phyloP scores from a whole-genome alignment of 371 early-diverging fungal species.

The Nematocida sp. region DNA sequence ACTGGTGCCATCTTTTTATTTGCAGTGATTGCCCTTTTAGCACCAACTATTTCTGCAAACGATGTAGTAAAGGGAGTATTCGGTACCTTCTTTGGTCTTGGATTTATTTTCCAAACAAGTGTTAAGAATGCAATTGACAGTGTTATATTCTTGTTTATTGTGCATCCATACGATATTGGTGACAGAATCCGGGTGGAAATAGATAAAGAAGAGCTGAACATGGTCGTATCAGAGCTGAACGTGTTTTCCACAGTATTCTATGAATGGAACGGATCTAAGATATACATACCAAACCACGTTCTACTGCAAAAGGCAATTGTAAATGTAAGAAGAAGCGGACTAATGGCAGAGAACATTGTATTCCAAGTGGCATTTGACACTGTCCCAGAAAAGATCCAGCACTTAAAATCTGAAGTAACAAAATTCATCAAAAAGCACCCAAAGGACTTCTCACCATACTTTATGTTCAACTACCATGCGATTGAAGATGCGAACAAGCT shows the following conservation, averaged over 20 bases:
- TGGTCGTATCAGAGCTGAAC: conserved; percentile 71
- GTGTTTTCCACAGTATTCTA: conserved; percentile 70
- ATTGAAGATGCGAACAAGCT: conserved; percentile 70
- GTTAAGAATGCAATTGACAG: conserved; percentile 66
- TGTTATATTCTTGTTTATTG: conserved; percentile 70
- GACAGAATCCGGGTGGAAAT: conserved; percentile 69
- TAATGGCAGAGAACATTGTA: conserved; percentile 67
- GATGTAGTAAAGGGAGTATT: conserved; percentile 60
- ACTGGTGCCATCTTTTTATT: conserved; percentile 60
- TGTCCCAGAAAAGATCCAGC: conserved; percentile 60
- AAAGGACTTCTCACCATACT: conserved; percentile 67
- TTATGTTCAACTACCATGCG: conserved; percentile 70
- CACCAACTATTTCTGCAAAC: conserved; percentile 51
- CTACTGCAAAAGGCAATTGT: conserved; percentile 64
- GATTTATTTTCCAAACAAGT: conserved; percentile 65
- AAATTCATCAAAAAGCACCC: conserved; percentile 65
- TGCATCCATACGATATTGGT: conserved; percentile 71
- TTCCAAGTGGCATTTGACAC: conserved; percentile 68
- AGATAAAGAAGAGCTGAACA: conserved; percentile 66
- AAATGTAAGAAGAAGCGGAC: conserved; percentile 69
- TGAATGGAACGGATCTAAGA: conserved; percentile 70
- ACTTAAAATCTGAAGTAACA: conserved; percentile 62
- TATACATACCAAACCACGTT: conserved; percentile 69
- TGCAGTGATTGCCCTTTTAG: conserved; percentile 56
- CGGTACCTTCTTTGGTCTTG: conserved; percentile 69